Conservation (phyloP, 805 yeast species). For the Jamesozyma spencerorum region DNA sequence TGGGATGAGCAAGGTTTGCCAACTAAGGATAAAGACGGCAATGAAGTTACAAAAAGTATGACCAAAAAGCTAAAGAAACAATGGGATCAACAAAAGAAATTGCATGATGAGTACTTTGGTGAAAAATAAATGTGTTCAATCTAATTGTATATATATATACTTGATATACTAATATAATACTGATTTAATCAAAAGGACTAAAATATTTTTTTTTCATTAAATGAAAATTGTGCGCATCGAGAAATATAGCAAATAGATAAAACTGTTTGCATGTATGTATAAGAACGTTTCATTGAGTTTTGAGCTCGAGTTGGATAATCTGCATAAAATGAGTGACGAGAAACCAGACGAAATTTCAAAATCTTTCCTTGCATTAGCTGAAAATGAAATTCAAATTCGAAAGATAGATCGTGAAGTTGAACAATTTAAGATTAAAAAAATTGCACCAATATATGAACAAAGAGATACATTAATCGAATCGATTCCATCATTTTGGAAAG, state of each 20-base stretch:
- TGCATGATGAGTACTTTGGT: slow-evolving; percentile 54
- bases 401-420: slow-evolving; percentile 52
- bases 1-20: slow-evolving; percentile 90
- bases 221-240: no score
- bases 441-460: slow-evolving; percentile 48
- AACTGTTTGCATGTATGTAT: no score
- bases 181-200: no score
- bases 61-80: slow-evolving; percentile 73
- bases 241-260: no score
- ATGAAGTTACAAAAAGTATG: slow-evolving; percentile 76
- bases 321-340: neutral
- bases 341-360: slow-evolving; percentile 6
- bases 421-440: slow-evolving; percentile 40
- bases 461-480: slow-evolving; percentile 44
- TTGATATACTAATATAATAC: neutral
- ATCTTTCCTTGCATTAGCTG: slow-evolving; percentile 35
- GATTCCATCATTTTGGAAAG: slow-evolving; percentile 80
- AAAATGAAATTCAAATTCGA: slow-evolving; percentile 50
- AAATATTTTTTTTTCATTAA: no score
- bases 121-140: neutral
- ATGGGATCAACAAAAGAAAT: slow-evolving; percentile 71
- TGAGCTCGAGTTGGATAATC: no score
- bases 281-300: no score
- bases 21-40: slow-evolving; percentile 63
- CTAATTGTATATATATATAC: slow-evolving; percentile 3